phyloP scores from a whole-genome alignment of 257 asterid genomes.

The Dorcoceras hygrometricum region DNA sequence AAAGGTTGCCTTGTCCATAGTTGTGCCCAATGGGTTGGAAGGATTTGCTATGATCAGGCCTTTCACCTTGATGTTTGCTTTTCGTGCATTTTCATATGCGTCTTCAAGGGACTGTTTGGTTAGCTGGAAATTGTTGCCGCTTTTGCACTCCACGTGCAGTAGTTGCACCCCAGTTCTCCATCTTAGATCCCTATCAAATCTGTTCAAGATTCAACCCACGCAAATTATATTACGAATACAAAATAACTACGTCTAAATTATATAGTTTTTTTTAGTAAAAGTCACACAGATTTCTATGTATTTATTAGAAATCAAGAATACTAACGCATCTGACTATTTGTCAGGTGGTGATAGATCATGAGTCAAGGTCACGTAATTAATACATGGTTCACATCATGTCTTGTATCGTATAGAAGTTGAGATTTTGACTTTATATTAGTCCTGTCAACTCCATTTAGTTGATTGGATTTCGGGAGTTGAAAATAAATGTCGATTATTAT shows the following conservation, averaged over 20 bases:
- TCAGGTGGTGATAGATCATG: not conserved
- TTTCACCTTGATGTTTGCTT: conserved; percentile 49
- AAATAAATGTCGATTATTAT: too few relatives aligned
- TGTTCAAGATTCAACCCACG: conserved; percentile 26
- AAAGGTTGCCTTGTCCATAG: conserved; percentile 39
- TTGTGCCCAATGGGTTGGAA: conserved; percentile 79
- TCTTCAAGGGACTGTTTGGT: conserved; percentile 54
- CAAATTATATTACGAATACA: not conserved
- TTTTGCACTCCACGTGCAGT: conserved; percentile 48
- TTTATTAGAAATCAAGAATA: not conserved
- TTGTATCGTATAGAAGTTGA: not conserved
- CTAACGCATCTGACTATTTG: conserved; percentile 1
- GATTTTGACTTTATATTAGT: too few relatives aligned
- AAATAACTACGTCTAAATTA: not conserved
- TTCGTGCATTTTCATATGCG: conserved; percentile 51
- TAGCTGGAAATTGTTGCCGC: conserved; percentile 57
- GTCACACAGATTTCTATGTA: too few relatives aligned
- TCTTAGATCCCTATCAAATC: conserved; percentile 74
- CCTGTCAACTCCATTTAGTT: not conserved
- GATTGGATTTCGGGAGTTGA: not conserved
- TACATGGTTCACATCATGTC: not conserved
- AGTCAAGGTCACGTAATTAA: not conserved
- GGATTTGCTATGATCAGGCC: conserved; percentile 75
- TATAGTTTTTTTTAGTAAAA: not conserved
- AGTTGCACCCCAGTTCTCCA: conserved; percentile 85